These are phyloP conservation scores for Saccharomyces jurei DNA, from an alignment of 805 yeast genomes.

Conservation along the genomic window DNA sequence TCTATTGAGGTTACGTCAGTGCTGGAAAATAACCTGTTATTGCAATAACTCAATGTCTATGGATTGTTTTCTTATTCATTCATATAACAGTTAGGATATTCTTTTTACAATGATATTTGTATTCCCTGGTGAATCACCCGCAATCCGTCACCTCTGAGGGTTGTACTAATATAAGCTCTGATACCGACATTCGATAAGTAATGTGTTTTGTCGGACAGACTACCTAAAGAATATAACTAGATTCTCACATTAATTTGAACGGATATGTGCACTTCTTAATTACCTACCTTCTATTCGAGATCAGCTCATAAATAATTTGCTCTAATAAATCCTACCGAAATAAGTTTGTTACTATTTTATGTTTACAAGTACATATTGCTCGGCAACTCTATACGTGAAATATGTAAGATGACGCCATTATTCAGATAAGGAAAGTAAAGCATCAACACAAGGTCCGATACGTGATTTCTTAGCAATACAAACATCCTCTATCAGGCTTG, in stretches of 20 bases:
- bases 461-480: slow-evolving; percentile 56
- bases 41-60: neutral
- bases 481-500: slow-evolving; percentile 61
- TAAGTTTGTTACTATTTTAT: slow-evolving; percentile 19
- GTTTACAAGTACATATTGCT: neutral
- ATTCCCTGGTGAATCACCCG: neutral
- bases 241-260: too few relatives aligned
- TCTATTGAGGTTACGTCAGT: neutral
- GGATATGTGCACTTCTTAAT: too few relatives aligned
- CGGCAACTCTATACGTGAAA: slow-evolving; percentile 2
- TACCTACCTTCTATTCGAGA: too few relatives aligned
- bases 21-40: slow-evolving; percentile 1
- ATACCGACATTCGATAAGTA: too few relatives aligned
- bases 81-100: too few relatives aligned
- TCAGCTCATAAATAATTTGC: too few relatives aligned
- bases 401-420: neutral
- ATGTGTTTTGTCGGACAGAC: too few relatives aligned
- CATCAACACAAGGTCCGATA: slow-evolving; percentile 66
- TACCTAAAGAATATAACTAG: too few relatives aligned
- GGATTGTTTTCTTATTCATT: neutral
- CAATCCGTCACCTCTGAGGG: neutral
- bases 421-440: slow-evolving; percentile 22
- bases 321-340: slow-evolving; percentile 4
- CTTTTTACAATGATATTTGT: neutral
- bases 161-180: too few relatives aligned